Conservation (phyloP, 768 basidiomycete species). For the Russula abietina region DNA sequence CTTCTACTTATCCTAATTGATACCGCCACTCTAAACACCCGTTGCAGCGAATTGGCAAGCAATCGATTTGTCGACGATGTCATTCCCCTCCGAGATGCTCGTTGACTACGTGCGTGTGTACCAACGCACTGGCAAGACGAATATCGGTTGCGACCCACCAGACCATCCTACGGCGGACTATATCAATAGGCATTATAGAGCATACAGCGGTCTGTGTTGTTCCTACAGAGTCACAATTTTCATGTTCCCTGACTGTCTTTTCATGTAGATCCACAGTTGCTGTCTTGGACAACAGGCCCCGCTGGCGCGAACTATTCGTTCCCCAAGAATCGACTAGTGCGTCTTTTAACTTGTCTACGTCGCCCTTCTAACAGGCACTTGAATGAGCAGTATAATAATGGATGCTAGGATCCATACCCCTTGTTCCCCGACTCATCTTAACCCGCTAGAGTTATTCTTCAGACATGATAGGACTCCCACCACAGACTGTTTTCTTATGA, state of each 20-base stretch:
- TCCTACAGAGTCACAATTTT: constrained; percentile 3
- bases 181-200: constrained; percentile 47
- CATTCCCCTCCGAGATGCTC: constrained; percentile 63
- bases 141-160: constrained; percentile 62
- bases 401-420: constrained; percentile 7
- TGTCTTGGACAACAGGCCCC: constrained; percentile 28
- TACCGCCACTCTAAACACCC: neutral
- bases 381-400: constrained; percentile 5
- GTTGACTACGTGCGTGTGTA: constrained; percentile 82
- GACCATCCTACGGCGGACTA: constrained; percentile 62
- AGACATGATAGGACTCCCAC: constrained; percentile 10
- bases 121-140: constrained; percentile 51
- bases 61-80: constrained; percentile 48
- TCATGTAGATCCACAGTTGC: constrained; percentile 31
- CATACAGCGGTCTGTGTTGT: constrained; percentile 50
- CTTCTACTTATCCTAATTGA: neutral
- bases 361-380: neutral
- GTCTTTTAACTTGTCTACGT: neutral
- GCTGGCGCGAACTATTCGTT: constrained; percentile 31
- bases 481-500: constrained; percentile 10
- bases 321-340: constrained; percentile 30
- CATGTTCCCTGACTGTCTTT: neutral
- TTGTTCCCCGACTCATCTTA: neutral
- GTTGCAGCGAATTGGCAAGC: constrained; percentile 58
- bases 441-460: constrained; percentile 12